Conservation (phyloP, 352 stramenopile species). For the Phytophthora meadii region DNA sequence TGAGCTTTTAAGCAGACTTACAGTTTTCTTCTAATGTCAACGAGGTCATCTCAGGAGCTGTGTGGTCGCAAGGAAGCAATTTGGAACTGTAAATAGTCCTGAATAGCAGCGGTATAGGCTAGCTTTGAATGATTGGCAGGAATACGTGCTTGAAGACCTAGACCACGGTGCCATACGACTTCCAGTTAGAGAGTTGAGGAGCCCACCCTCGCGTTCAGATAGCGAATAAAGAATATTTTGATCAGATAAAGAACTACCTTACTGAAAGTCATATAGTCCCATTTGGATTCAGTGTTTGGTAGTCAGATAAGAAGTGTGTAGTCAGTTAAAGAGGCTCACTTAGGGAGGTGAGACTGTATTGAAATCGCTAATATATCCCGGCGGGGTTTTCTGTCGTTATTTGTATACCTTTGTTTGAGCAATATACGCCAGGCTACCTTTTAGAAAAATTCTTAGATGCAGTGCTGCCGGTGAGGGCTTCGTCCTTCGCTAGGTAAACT, state of each 20-base stretch:
- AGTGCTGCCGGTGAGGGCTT: too few species aligned
- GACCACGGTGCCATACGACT: not conserved
- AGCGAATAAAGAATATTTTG: slow-evolving; percentile 11
- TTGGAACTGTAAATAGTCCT: not conserved
- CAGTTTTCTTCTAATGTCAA: slow-evolving; percentile 4
- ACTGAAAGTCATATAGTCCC: slow-evolving; percentile 10
- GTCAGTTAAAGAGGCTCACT: slow-evolving; percentile 6
- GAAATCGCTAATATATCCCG: too few species aligned
- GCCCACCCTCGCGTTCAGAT: not conserved
- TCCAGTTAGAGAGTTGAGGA: slow-evolving; percentile 8
- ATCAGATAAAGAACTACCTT: slow-evolving; percentile 7
- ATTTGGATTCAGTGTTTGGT: not conserved
- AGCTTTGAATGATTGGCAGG: not conserved
- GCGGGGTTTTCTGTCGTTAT: too few species aligned
- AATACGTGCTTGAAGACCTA: not conserved
- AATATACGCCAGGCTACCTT: too few species aligned
- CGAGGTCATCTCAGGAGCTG: not conserved
- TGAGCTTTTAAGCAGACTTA: slow-evolving; percentile 5
- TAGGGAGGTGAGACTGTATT: not conserved
- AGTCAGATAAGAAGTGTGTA: slow-evolving; percentile 2
- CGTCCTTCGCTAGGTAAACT: too few species aligned
- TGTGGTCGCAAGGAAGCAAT: not conserved
- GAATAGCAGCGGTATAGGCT: too few species aligned
- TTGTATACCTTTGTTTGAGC: too few species aligned
- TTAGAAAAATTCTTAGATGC: too few species aligned